phyloP scores from a whole-genome alignment of 2,329 filamentous ascomycete species.

The Diaporthe citriasiana region DNA sequence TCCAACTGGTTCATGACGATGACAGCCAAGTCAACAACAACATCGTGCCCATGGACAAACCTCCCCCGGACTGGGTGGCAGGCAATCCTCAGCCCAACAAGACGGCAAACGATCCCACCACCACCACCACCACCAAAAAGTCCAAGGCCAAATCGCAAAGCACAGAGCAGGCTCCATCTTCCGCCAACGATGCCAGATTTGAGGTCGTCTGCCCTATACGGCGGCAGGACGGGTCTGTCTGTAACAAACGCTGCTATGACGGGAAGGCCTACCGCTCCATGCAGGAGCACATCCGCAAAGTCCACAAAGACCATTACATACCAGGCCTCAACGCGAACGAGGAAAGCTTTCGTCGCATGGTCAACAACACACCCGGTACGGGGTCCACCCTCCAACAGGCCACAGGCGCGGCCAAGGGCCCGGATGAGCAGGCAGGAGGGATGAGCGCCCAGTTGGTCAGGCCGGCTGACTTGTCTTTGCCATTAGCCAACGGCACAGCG shows the following conservation, averaged over 20 bases:
- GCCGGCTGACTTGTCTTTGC: slow-evolving; percentile 29
- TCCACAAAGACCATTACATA: slow-evolving; percentile 97
- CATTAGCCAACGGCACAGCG: not conserved
- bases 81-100: slow-evolving; percentile 47
- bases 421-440: slow-evolving; percentile 53
- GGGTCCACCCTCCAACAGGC: slow-evolving; percentile 11
- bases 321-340: slow-evolving; percentile 97
- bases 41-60: slow-evolving; percentile 49
- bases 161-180: slow-evolving; percentile 12
- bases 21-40: slow-evolving; percentile 48
- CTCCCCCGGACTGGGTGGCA: slow-evolving; percentile 18
- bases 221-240: slow-evolving; percentile 29
- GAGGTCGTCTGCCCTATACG: slow-evolving; percentile 39
- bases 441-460: slow-evolving; percentile 8
- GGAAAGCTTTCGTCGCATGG: slow-evolving; percentile 97
- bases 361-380: slow-evolving; percentile 81
- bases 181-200: slow-evolving; percentile 19
- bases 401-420: slow-evolving; percentile 69
- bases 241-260: slow-evolving; percentile 38
- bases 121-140: slow-evolving; percentile 19
- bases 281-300: slow-evolving; percentile 98
- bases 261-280: slow-evolving; percentile 83
- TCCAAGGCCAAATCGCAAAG: slow-evolving; percentile 20
- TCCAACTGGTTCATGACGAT: slow-evolving; percentile 6
- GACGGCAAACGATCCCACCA: slow-evolving; percentile 22